Evolutionary conservation across 2,329 filamentous ascomycete genomes (phyloP), one percentile per base, ranked within the genome.

Genomic region (Aspergillus pseudoviridinutans): DNA sequence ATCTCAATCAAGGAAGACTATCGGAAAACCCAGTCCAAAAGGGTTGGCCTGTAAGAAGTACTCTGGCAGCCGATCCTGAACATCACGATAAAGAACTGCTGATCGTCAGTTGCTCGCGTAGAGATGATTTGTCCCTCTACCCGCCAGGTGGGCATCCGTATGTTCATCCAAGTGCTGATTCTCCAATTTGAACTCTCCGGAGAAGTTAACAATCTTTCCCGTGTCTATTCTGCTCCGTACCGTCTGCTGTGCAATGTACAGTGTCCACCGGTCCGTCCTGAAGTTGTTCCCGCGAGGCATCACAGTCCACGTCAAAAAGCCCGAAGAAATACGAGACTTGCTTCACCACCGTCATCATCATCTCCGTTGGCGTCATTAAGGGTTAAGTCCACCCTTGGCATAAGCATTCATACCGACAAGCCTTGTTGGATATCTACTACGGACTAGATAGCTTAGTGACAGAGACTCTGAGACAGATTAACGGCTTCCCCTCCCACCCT

Each of bases 71-170:
- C 44, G 44, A 47, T 47, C 44, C 44, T 47, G 44, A 25, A 47
- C 5, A 56, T 62, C 60, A 59, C 38, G 54, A 61, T 64, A 62
- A 57, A 62, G 58, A 61, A 59, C 55, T 58, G 42, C 38, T 50
- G 54, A 56, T 56, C 20, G 10, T 47, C 50, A 52, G 28, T 28
- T 22, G 32, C 41, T 50, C 53, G 24, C 29, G 50, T 46, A 46
- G 20, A 46, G 22, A 10, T 46, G 42, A 46, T 46, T 46, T 46
- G 42, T 8, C 22, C 42, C 42, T 46, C 9, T 20, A 46, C 42
- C 42, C 42, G 42, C 42, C 42, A 46, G 42, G 42, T 46, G 42
- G 42, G 42, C 42, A 46, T 46, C 42, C 42, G n/a, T 20, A 44
- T 44, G 20, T 24, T 46, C 44, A 17, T 47, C 22, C 22, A 20